Evolutionary conservation across 768 basidiomycete species (phyloP), one percentile per base, ranked within the genome.

Genomic region (Omphalotus guepiniiformis): DNA sequence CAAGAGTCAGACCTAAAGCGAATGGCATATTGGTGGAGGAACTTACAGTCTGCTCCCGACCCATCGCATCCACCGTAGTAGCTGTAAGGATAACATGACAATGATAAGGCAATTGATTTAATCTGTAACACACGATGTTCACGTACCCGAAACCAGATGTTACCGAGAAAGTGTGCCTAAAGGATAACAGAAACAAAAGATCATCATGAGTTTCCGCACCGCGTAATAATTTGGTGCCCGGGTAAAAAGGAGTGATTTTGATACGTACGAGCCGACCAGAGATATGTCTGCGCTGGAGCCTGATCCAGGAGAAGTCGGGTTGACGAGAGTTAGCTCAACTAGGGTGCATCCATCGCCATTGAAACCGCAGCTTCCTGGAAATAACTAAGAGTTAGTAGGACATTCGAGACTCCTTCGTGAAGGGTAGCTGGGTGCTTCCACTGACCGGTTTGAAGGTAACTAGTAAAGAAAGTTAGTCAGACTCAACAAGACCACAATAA

Each of bases 291-390:
- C 57, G 54, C 63, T 66, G 9, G 69, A 69, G 15, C 64, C 65
- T 45, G 58, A 56, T 12, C 67, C 68, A 6, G 63, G 53, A 16
- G 52, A 48, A 12, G 58, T 60, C 2, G 68, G 67, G 50, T 70
- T 69, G 3, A 37, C 39, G n/a, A 70, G 57, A 18, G 59, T 66
- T 5, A 59, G 60, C 50, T 69, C 67, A 18, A 70, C 51, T 13
- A 63, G 36, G 15, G 62, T 64, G 54, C 69, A 70, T 3, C 60
- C 52, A 40, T 70, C 66, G 4, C 69, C 69, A 49, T 68, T 65
- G 48, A 61, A 59, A 2, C 65, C 65, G 34, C 67, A 70, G 7
- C 66, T 66, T 59, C 51, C 39, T 41, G 18, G 21, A 25, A 15
- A 12, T 18, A 28, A n/a, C 7, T 16, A 13, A 38, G 34, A 3